A percentile compares a stretch with the other conserved stretches of the same genome.
Evolutionary conservation across 352 stramenopile genomes (phyloP).

Genomic region (Phytophthora meadii): DNA sequence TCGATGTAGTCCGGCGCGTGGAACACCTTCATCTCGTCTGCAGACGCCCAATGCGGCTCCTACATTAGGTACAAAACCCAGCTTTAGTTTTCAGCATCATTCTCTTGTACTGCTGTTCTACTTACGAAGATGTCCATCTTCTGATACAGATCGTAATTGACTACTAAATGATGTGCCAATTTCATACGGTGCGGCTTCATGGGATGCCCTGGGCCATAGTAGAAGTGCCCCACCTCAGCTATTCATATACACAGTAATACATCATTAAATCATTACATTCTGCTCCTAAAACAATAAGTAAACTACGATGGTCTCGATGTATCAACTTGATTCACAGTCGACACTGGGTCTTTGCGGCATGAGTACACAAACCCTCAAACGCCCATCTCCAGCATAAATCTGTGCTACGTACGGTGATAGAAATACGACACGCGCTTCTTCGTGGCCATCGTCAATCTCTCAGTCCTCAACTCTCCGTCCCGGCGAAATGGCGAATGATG

Average conservation of each 20-base stretch:
- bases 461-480: constrained; percentile 5
- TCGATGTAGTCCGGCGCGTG: constrained; percentile 98
- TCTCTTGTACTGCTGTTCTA: neutral
- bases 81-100: neutral
- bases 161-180: constrained; percentile 97
- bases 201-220: constrained; percentile 95
- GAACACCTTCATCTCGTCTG: constrained; percentile 96
- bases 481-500: constrained; percentile 30
- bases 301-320: too few relatives aligned
- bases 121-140: constrained; percentile 98
- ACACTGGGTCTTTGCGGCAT: constrained; percentile 9
- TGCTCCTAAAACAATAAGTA: too few relatives aligned
- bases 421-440: constrained; percentile 89
- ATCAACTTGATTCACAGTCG: too few relatives aligned
- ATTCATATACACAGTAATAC: neutral
- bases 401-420: constrained; percentile 75
- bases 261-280: neutral
- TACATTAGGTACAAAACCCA: constrained; percentile 18
- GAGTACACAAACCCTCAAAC: neutral
- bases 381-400: too few relatives aligned
- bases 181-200: constrained; percentile 98
- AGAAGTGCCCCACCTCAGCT: constrained; percentile 96
- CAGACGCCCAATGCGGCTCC: constrained; percentile 79
- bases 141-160: constrained; percentile 97
- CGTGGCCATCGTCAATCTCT: constrained; percentile 12